A percentile compares a stretch with the other conserved stretches of the same genome.
phyloP scores from a whole-genome alignment of 73 alveolate species.

The Tetrahymena malaccensis region DNA sequence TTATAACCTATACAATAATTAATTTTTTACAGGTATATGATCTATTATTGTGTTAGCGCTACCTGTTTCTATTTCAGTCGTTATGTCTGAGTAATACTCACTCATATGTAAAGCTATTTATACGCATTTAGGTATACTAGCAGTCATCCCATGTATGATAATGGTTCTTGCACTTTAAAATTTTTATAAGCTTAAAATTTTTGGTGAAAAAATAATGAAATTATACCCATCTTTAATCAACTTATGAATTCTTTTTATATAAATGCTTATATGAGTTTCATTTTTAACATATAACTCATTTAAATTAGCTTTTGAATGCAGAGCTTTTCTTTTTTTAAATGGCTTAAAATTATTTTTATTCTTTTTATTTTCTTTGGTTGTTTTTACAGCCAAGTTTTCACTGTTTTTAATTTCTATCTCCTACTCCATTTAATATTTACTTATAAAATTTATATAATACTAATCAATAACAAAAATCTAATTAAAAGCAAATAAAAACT shows the following conservation, averaged over 20 bases:
- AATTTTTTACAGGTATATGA: background rate
- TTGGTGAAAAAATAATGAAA: background rate
- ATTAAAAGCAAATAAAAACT: background rate
- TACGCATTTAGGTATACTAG: background rate
- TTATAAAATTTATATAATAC: background rate
- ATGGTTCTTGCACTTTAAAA: background rate
- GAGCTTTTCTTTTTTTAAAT: background rate
- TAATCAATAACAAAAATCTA: background rate
- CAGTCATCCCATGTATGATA: background rate
- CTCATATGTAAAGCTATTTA: background rate
- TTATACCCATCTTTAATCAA: background rate
- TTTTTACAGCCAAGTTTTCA: background rate
- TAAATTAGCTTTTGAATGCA: background rate
- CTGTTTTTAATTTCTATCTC: background rate
- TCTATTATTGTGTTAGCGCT: background rate
- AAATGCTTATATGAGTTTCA: background rate
- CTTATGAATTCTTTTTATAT: background rate
- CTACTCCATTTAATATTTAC: background rate
- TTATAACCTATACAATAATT: background rate
- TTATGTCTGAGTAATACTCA: background rate
- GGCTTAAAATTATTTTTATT: background rate
- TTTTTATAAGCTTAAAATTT: too few relatives aligned
- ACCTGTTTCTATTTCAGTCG: background rate
- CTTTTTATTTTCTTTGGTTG: background rate
- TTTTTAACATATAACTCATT: background rate